Conservation (phyloP, 1,284 basidiomycete species). For the Heterobasidion parviporum region DNA sequence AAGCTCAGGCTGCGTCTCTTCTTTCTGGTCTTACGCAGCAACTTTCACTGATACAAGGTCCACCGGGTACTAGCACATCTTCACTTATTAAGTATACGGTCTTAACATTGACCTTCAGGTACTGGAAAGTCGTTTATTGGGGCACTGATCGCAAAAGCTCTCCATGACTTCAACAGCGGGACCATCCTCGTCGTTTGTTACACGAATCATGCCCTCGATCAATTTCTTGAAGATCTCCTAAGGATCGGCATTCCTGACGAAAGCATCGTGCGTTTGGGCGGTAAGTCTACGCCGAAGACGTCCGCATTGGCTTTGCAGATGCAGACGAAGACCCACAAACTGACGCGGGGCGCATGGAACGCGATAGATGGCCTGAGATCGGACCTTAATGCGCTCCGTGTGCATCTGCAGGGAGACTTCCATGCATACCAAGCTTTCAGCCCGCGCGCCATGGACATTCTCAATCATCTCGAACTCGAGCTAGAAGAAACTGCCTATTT, state of each 20-base stretch:
- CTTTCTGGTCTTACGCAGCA: conserved; percentile 42
- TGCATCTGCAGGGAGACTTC: conserved; percentile 13
- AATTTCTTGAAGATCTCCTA: conserved; percentile 51
- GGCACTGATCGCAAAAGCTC: conserved; percentile 45
- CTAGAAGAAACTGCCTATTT: conserved; percentile 26
- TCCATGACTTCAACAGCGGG: conserved; percentile 36
- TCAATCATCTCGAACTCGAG: conserved; percentile 18
- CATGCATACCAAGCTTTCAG: background rate
- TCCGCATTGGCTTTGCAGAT: conserved; percentile 32
- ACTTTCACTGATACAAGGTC: conserved; percentile 56
- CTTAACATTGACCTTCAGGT: conserved; percentile 26
- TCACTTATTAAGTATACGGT: background rate
- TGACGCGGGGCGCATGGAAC: conserved; percentile 25
- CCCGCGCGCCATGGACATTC: conserved; percentile 18
- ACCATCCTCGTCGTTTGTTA: conserved; percentile 57
- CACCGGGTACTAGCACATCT: conserved; percentile 36
- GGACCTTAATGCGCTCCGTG: conserved; percentile 14
- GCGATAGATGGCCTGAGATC: conserved; percentile 30
- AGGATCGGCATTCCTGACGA: conserved; percentile 43
- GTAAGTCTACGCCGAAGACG: conserved; percentile 40
- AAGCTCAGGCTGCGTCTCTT: conserved; percentile 40
- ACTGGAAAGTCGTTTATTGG: conserved; percentile 67
- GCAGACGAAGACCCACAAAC: conserved; percentile 17
- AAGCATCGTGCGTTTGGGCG: conserved; percentile 44
- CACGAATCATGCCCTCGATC: conserved; percentile 62